Evolutionary conservation across 2,329 filamentous ascomycete species (phyloP).

Genomic region (Penicillium sp.): DNA sequence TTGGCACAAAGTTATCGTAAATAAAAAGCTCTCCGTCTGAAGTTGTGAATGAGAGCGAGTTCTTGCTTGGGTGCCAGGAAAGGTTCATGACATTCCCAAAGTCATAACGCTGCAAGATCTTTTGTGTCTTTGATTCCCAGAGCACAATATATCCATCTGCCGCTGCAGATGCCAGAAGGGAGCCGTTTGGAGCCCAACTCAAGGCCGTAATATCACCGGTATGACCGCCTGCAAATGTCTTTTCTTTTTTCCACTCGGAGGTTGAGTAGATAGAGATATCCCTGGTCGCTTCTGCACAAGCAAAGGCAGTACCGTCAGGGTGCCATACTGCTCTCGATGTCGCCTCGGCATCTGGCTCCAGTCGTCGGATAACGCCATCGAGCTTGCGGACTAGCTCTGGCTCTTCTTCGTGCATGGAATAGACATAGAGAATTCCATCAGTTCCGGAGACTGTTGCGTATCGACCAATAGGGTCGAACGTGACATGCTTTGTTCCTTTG

Average conservation of each 20-base stretch:
- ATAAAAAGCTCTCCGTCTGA: slow-evolving; percentile 93
- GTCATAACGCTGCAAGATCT: slow-evolving; percentile 71
- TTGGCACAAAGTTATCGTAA: slow-evolving; percentile 59
- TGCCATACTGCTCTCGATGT: slow-evolving; percentile 83
- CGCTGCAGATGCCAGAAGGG: slow-evolving; percentile 69
- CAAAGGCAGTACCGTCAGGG: slow-evolving; percentile 89
- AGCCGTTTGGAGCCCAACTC: slow-evolving; percentile 93
- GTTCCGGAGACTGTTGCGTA: slow-evolving; percentile 79
- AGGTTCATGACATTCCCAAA: slow-evolving; percentile 83
- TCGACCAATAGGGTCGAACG: slow-evolving; percentile 78
- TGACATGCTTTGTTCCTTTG: slow-evolving; percentile 85
- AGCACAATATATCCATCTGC: slow-evolving; percentile 55
- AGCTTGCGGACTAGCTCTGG: slow-evolving; percentile 80
- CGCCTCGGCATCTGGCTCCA: slow-evolving; percentile 74
- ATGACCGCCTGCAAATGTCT: slow-evolving; percentile 75
- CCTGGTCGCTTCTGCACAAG: slow-evolving; percentile 74
- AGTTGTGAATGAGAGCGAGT: slow-evolving; percentile 87
- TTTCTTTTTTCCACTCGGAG: slow-evolving; percentile 84
- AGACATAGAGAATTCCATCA: slow-evolving; percentile 87
- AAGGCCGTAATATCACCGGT: slow-evolving; percentile 80
- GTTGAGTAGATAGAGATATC: slow-evolving; percentile 86
- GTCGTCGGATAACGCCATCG: slow-evolving; percentile 76
- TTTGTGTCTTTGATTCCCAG: slow-evolving; percentile 90
- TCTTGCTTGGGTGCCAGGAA: slow-evolving; percentile 86
- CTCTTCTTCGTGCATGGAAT: slow-evolving; percentile 74